These are phyloP conservation scores for Pueraria montana DNA, from an alignment of 306 rosid species.

Conservation along the genomic window DNA sequence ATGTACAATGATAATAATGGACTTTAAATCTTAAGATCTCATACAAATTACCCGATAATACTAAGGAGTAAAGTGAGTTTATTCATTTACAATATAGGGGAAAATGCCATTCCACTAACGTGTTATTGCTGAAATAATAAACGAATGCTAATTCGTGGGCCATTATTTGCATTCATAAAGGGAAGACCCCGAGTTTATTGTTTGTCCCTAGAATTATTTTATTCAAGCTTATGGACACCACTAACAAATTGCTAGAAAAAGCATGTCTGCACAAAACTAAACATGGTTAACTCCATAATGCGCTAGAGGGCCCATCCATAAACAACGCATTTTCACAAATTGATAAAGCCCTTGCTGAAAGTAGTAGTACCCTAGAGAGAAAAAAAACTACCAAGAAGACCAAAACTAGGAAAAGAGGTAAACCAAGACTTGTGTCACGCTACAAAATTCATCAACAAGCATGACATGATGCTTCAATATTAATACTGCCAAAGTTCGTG, in stretches of 20 bases:
- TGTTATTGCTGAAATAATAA: constrained; percentile 27
- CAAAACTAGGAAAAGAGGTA: neutral
- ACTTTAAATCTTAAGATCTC: no score
- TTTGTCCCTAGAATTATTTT: constrained; percentile 41
- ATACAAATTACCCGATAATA: no score
- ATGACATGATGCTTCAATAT: constrained; percentile 32
- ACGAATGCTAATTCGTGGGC: constrained; percentile 1
- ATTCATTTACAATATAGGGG: no score
- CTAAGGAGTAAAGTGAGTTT: no score
- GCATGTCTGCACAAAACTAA: constrained; percentile 32
- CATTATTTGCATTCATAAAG: constrained; percentile 30
- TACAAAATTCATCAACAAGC: constrained; percentile 46
- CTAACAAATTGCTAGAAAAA: constrained; percentile 32
- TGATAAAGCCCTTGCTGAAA: constrained; percentile 41
- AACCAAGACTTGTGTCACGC: constrained; percentile 34
- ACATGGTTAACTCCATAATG: constrained; percentile 43
- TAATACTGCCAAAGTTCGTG: constrained; percentile 31
- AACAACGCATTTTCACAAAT: constrained; percentile 43
- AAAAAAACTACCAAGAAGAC: neutral
- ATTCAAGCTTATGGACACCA: constrained; percentile 19
- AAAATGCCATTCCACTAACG: no score
- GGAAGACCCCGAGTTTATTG: neutral
- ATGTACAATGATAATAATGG: no score
- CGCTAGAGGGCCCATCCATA: constrained; percentile 30
- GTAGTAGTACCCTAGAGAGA: neutral